Evolutionary conservation across 2,329 filamentous ascomycete species (phyloP).

Genomic region (Trichophyton simii): DNA sequence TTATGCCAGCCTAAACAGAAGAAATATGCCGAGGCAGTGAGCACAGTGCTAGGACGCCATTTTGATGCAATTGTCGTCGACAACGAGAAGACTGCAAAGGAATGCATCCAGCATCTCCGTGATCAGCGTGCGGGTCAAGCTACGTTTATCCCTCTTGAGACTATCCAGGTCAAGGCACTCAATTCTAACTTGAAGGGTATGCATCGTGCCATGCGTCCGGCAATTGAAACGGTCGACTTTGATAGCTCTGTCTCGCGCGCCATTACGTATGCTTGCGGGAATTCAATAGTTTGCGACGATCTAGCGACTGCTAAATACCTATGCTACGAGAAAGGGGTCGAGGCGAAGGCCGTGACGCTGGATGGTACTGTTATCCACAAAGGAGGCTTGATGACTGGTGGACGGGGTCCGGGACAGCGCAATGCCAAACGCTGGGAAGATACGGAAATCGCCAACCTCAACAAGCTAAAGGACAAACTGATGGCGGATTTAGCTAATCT

Average conservation of each 20-base stretch:
- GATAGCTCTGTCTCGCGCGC: conserved; percentile 78
- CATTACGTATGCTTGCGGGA: conserved; percentile 89
- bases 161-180: conserved; percentile 85
- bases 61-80: conserved; percentile 94
- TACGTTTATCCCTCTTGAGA: conserved; percentile 92
- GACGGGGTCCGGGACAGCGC: conserved; percentile 63
- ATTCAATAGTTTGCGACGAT: conserved; percentile 85
- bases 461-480: conserved; percentile 61
- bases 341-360: conserved; percentile 86
- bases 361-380: conserved; percentile 97
- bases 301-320: conserved; percentile 77
- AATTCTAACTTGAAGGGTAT: conserved; percentile 87
- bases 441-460: conserved; percentile 73
- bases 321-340: conserved; percentile 70
- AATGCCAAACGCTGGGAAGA: conserved; percentile 79
- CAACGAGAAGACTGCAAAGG: conserved; percentile 82
- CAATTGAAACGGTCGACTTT: conserved; percentile 93
- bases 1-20: conserved; percentile 95
- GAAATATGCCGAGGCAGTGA: conserved; percentile 87
- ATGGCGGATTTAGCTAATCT: conserved; percentile 66
- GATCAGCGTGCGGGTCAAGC: conserved; percentile 77
- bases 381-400: conserved; percentile 91
- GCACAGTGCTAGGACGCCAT: conserved; percentile 79
- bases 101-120: conserved; percentile 89
- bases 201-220: conserved; percentile 67